Evolutionary conservation across 306 rosid genomes (phyloP).

Genomic region (Vigna hirtella): DNA sequence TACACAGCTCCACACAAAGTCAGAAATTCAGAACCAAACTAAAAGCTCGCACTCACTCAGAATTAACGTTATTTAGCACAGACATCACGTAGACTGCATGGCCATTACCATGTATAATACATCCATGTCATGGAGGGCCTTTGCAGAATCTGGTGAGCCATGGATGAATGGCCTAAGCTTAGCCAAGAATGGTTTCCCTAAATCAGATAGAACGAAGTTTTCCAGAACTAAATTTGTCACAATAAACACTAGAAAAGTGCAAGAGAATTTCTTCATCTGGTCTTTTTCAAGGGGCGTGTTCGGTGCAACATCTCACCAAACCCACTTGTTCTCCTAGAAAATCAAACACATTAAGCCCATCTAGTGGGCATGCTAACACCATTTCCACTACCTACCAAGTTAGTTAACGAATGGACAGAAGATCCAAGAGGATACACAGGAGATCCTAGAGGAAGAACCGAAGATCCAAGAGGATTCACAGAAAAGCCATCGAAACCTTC

Average conservation of each 20-base stretch:
- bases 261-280: constrained; percentile 54
- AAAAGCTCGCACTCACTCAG: constrained; percentile 34
- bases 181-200: constrained; percentile 75
- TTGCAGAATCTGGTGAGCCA: constrained; percentile 62
- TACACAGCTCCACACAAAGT: constrained; percentile 43
- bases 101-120: constrained; percentile 19
- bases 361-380: constrained; percentile 57
- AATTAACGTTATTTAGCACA: constrained; percentile 32
- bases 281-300: constrained; percentile 43
- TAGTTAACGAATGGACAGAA: constrained; percentile 50
- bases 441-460: constrained; percentile 44
- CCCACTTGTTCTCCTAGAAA: constrained; percentile 45
- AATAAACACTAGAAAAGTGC: constrained; percentile 32
- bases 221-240: constrained; percentile 41
- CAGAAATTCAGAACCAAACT: constrained; percentile 35
- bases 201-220: constrained; percentile 50
- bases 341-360: constrained; percentile 66
- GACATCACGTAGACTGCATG: constrained; percentile 42
- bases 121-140: not conserved
- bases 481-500: constrained; percentile 51
- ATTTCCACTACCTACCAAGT: constrained; percentile 53
- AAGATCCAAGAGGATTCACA: constrained; percentile 49
- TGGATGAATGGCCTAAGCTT: constrained; percentile 58
- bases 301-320: constrained; percentile 30
- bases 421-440: constrained; percentile 37